Base-by-base conservation (phyloP, 2,329 filamentous ascomycete species). In the Aureobasidium sp. region DNA sequence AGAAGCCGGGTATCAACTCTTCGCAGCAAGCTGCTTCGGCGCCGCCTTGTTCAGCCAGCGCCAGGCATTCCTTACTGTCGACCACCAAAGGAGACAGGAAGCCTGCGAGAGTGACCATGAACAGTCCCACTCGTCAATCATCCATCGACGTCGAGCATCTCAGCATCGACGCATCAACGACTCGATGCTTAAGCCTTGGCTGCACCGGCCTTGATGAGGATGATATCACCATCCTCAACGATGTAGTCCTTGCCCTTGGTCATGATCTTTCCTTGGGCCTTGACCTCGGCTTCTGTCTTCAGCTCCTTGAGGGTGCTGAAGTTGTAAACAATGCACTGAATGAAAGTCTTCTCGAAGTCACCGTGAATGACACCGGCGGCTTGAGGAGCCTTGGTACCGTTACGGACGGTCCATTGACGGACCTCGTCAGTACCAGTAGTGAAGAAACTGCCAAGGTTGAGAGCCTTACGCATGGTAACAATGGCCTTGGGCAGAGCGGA, bases 331-430 rank as follows among this genome's bases (percentile, higher is more conserved):
- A 99, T 83, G 65, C 83, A 89, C 79, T 99, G 95, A 70, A 99
- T 99, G 74, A 99, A 99, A 0, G 95, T 99, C 86, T 99, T 99
- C 78, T 99, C 94, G 68, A 99, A 97, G 75, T 99, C 94, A 67
- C 88, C 90, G 79, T 99, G 94, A 68, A 99, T 99, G 65, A 99
- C 94, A 82, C 94, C 94, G 41, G 94, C 94, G 50, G 94, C 94
- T 72, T 95, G 89, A 21, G 94, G 94, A n/a, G 94, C 94, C 81
- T 99, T 99, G 73, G 88, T 96, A 69, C 91, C 92, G 71, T 90
- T 92, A 63, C 94, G 86, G 73, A 99, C 91, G 30, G 94, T 99
- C 95, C 94, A 99, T 79, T 99, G 94, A 70, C 94, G 86, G 66
- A 99, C 94, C 79, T 99, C 94, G 73, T 99, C 95, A 29, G 91